phyloP scores from a whole-genome alignment of 108 stramenopile species.

The Nitzschia sp. region DNA sequence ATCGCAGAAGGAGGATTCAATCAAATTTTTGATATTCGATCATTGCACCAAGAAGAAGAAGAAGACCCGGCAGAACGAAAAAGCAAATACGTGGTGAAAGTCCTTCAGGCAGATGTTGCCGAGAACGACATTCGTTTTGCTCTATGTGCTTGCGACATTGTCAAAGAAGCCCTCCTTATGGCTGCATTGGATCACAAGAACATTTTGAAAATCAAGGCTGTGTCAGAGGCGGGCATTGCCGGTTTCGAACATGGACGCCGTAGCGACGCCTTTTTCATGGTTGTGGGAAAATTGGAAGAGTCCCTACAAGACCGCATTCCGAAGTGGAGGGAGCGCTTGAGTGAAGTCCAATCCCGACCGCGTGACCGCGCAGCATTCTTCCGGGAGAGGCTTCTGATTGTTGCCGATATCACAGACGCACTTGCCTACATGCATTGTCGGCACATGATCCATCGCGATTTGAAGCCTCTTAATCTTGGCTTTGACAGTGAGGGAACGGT shows the following conservation, averaged over 20 bases:
- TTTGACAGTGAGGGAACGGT: slow-evolving; percentile 12
- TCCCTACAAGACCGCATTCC: slow-evolving; percentile 38
- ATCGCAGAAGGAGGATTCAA: slow-evolving; percentile 49
- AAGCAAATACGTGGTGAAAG: slow-evolving; percentile 13
- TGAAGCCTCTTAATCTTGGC: slow-evolving; percentile 31
- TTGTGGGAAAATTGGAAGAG: slow-evolving; percentile 47
- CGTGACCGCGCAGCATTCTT: neutral
- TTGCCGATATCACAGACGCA: slow-evolving; percentile 26
- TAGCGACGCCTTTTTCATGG: slow-evolving; percentile 44
- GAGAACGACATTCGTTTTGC: slow-evolving; percentile 5
- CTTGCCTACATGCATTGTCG: slow-evolving; percentile 6
- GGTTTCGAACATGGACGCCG: slow-evolving; percentile 9
- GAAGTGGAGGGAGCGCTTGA: slow-evolving; percentile 20
- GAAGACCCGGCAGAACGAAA: neutral
- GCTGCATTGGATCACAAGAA: slow-evolving; percentile 12
- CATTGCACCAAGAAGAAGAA: neutral
- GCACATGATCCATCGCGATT: slow-evolving; percentile 34
- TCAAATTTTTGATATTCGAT: slow-evolving; percentile 37
- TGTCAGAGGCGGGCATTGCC: neutral
- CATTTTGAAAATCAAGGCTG: slow-evolving; percentile 15
- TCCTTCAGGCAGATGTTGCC: slow-evolving; percentile 4
- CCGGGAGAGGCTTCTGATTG: neutral
- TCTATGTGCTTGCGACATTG: slow-evolving; percentile 17
- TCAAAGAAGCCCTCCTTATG: slow-evolving; percentile 16
- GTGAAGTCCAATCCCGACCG: neutral